phyloP scores from a whole-genome alignment of 1,284 basidiomycete genomes.

The Golubevia sp. region DNA sequence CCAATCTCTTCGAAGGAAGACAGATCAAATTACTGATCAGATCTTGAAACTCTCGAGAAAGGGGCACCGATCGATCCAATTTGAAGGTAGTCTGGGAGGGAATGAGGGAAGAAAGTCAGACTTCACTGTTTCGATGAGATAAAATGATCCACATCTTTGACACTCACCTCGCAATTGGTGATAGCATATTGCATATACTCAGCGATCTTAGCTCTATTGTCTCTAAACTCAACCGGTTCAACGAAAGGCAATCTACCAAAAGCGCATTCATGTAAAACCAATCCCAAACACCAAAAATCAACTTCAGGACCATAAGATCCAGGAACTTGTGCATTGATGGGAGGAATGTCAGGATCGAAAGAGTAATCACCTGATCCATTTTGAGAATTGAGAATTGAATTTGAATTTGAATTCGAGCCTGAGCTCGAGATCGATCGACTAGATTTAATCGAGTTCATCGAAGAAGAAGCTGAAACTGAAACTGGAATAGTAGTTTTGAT shows the following conservation, averaged over 20 bases:
- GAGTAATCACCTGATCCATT: background rate
- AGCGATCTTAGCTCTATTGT: no score
- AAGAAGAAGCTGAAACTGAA: background rate
- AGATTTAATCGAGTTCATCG: background rate
- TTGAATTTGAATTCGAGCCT: background rate
- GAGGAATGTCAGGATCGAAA: background rate
- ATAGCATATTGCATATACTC: no score
- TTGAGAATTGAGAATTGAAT: no score
- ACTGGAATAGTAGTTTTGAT: background rate
- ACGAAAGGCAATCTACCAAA: conserved; percentile 47
- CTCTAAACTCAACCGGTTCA: background rate
- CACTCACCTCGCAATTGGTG: no score
- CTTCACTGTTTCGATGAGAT: no score
- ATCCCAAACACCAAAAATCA: conserved; percentile 60
- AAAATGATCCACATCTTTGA: no score
- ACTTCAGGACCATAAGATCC: conserved; percentile 54
- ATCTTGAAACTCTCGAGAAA: no score
- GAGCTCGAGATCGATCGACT: background rate
- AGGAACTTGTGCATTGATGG: background rate
- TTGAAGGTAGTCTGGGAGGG: no score
- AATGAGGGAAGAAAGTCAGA: no score
- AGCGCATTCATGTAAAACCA: conserved; percentile 57
- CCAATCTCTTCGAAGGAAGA: conserved; percentile 21
- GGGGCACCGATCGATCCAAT: no score
- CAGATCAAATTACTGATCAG: no score